These are phyloP conservation scores for Emmonsiellopsis sp. DNA, from an alignment of 2,329 filamentous ascomycete species.

Conservation along the genomic window DNA sequence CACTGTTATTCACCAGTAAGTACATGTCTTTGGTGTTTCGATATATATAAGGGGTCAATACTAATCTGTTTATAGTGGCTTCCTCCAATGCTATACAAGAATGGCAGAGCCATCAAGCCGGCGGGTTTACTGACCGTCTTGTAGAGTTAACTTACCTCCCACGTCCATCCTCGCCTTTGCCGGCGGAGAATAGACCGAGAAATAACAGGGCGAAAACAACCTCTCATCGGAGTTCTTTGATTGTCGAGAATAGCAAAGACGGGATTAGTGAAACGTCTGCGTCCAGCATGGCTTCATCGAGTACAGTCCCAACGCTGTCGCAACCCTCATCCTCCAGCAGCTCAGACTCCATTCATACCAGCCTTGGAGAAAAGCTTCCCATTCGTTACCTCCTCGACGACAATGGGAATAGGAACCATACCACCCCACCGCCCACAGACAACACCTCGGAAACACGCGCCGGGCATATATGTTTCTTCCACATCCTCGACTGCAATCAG, in stretches of 20 bases:
- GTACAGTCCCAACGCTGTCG: constrained; percentile 22
- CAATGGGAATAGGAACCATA: constrained; percentile 20
- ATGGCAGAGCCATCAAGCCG: constrained; percentile 15
- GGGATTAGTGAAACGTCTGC: constrained; percentile 1
- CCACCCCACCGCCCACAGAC: constrained; percentile 13
- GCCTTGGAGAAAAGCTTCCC: constrained; percentile 15
- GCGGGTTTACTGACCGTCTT: constrained; percentile 12
- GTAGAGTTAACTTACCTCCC: constrained; percentile 6
- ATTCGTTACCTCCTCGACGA: constrained; percentile 18
- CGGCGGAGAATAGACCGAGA: not conserved
- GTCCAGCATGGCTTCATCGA: constrained; percentile 13
- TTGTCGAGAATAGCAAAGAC: constrained; percentile 2
- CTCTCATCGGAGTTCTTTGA: constrained; percentile 4
- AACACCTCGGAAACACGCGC: not conserved
- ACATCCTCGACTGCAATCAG: constrained; percentile 34
- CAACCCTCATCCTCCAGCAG: constrained; percentile 17
- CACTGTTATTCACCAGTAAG: not conserved
- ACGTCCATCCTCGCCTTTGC: not conserved
- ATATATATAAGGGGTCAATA: not conserved
- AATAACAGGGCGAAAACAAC: not conserved
- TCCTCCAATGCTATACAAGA: constrained; percentile 13
- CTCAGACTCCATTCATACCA: constrained; percentile 23
- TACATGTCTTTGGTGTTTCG: not conserved
- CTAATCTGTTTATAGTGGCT: constrained; percentile 5
- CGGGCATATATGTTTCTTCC: constrained; percentile 29